Conservation (phyloP, 2,329 filamentous ascomycete genomes). For the Balansia obtecta region DNA sequence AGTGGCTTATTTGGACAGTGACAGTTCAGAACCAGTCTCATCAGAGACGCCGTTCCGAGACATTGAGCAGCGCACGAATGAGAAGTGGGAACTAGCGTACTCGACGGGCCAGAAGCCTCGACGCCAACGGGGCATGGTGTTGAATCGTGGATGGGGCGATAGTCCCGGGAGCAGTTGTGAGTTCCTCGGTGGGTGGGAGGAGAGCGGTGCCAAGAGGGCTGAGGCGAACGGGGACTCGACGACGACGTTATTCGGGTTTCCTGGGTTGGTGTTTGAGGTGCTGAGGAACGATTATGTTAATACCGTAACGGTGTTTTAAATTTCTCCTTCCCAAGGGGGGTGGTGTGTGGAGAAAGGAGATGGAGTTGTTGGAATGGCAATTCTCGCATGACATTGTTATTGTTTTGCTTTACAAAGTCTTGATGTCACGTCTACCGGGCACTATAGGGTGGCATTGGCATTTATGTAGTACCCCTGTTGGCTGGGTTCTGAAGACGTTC, state of each 20-base stretch:
- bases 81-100: slow-evolving; percentile 58
- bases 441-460: no score
- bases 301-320: slow-evolving; percentile 73
- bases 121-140: slow-evolving; percentile 63
- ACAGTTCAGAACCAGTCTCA: slow-evolving; percentile 34
- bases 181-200: slow-evolving; percentile 75
- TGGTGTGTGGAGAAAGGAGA: background rate
- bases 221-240: slow-evolving; percentile 46
- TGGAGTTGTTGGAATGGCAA: background rate
- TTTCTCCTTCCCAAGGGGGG: no score
- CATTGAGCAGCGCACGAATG: slow-evolving; percentile 55
- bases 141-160: slow-evolving; percentile 84
- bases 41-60: slow-evolving; percentile 72
- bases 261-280: slow-evolving; percentile 89
- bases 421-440: no score
- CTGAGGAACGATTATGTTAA: slow-evolving; percentile 85
- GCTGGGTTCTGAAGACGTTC: no score
- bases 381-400: background rate
- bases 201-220: slow-evolving; percentile 45
- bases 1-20: slow-evolving; percentile 44
- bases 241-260: slow-evolving; percentile 86
- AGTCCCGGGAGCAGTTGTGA: slow-evolving; percentile 85
- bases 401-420: background rate
- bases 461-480: no score
- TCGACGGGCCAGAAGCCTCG: slow-evolving; percentile 37